Evolutionary conservation across 441 rosid genomes (phyloP).

Genomic region (Metrosideros polymorpha): DNA sequence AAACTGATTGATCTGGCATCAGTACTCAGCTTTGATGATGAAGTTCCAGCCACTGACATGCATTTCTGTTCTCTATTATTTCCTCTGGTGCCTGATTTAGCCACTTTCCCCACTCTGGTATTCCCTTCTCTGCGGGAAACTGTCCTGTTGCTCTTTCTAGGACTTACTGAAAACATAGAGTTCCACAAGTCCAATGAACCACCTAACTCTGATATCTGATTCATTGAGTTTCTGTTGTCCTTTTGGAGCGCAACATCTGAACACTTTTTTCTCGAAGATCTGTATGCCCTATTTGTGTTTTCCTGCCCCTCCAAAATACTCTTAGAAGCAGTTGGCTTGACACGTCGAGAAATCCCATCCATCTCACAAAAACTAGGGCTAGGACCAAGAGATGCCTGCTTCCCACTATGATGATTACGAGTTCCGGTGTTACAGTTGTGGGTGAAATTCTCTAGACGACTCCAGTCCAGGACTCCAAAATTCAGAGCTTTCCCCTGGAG

Average conservation of each 20-base stretch:
- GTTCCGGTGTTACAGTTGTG: slow-evolving; percentile 17
- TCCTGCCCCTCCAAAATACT: slow-evolving; percentile 28
- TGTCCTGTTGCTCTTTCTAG: slow-evolving; percentile 8
- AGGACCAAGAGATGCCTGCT: slow-evolving; percentile 13
- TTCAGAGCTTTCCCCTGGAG: slow-evolving; percentile 54
- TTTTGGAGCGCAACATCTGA: slow-evolving; percentile 9
- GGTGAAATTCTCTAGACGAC: slow-evolving; percentile 34
- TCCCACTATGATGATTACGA: slow-evolving; percentile 10
- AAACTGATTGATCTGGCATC: slow-evolving; percentile 3
- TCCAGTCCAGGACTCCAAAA: slow-evolving; percentile 90
- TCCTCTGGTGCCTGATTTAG: slow-evolving; percentile 7
- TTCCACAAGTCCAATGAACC: slow-evolving; percentile 17
- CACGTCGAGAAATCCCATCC: slow-evolving; percentile 9
- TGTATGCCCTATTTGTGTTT: slow-evolving; percentile 17
- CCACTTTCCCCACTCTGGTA: slow-evolving; percentile 9
- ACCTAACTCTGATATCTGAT: slow-evolving; percentile 15
- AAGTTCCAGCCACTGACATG: slow-evolving; percentile 4
- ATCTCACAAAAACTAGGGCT: slow-evolving; percentile 6
- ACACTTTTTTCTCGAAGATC: slow-evolving; percentile 8
- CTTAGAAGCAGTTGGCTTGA: slow-evolving; percentile 27
- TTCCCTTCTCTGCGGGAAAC: slow-evolving; percentile 8
- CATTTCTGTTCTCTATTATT: slow-evolving; percentile 7
- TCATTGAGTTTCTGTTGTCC: slow-evolving; percentile 19
- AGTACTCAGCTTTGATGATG: slow-evolving; percentile 17
- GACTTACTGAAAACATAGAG: slow-evolving; percentile 7